Evolutionary conservation across 345 rosid species (phyloP).

Genomic region (Eucalyptus pumila): DNA sequence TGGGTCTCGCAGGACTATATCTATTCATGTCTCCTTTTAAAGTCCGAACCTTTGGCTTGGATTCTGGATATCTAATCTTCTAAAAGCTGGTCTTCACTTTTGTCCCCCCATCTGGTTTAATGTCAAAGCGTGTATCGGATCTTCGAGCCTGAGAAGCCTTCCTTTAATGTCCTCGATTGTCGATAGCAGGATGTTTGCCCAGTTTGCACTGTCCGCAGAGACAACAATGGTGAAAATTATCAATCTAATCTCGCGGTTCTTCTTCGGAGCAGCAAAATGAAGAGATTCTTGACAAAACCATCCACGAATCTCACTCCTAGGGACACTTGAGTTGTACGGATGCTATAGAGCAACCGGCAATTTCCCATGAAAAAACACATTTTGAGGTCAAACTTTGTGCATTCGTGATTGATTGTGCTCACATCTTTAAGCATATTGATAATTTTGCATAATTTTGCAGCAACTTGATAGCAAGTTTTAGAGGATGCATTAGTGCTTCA

Average conservation of each 20-base stretch:
- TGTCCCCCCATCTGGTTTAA: neutral
- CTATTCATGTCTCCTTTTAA: conserved; percentile 10
- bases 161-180: conserved; percentile 23
- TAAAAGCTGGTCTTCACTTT: conserved; percentile 28
- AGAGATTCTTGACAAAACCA: conserved; percentile 33
- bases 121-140: neutral
- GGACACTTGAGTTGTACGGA: conserved; percentile 28
- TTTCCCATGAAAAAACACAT: neutral
- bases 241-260: conserved; percentile 13
- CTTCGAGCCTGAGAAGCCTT: conserved; percentile 6
- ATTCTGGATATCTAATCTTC: conserved; percentile 27
- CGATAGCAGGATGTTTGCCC: conserved; percentile 12
- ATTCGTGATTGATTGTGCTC: too few species aligned
- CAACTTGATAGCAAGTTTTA: too few species aligned
- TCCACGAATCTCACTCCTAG: conserved; percentile 37
- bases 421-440: too few species aligned
- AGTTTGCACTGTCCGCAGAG: conserved; percentile 14
- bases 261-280: conserved; percentile 17
- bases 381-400: too few species aligned
- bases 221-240: conserved; percentile 29
- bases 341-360: conserved; percentile 28
- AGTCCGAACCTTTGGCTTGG: neutral
- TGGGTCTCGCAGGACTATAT: conserved; percentile 1
- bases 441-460: too few species aligned
- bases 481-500: too few species aligned